These are phyloP conservation scores for Beverwykella pulmonaria DNA, from an alignment of 495 filamentous ascomycete species.

Conservation along the genomic window DNA sequence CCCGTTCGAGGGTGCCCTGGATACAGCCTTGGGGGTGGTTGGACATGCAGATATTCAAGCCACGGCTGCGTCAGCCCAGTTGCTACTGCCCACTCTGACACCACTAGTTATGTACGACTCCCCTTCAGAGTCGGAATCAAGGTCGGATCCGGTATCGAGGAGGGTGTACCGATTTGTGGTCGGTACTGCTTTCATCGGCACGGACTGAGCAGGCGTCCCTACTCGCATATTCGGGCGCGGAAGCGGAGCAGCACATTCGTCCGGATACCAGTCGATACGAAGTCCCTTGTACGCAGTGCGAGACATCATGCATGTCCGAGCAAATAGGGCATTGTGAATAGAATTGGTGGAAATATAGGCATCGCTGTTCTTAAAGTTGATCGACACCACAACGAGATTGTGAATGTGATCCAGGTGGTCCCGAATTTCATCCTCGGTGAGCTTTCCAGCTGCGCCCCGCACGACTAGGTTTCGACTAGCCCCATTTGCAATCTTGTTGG, in stretches of 20 bases:
- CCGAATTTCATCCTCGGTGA: slow-evolving; percentile 67
- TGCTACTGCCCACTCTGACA: slow-evolving; percentile 13
- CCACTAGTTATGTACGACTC: slow-evolving; percentile 14
- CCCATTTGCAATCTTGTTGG: slow-evolving; percentile 66
- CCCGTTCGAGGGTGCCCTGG: too few relatives aligned
- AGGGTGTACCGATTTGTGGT: slow-evolving; percentile 23
- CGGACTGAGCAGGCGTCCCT: slow-evolving; percentile 21
- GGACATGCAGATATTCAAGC: slow-evolving; percentile 1
- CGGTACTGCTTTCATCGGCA: slow-evolving; percentile 12
- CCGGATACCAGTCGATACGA: slow-evolving; percentile 70
- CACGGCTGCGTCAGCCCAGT: slow-evolving; percentile 25
- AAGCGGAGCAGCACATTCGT: slow-evolving; percentile 72
- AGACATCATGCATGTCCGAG: slow-evolving; percentile 78
- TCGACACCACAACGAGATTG: slow-evolving; percentile 70
- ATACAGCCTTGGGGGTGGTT: too few relatives aligned
- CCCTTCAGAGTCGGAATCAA: slow-evolving; percentile 19
- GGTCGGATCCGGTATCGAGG: slow-evolving; percentile 14
- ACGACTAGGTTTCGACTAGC: slow-evolving; percentile 79
- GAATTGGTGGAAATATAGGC: slow-evolving; percentile 75
- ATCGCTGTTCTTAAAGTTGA: slow-evolving; percentile 60
- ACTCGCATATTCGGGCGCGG: slow-evolving; percentile 41
- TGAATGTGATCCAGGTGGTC: slow-evolving; percentile 83
- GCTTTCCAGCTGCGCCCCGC: slow-evolving; percentile 54
- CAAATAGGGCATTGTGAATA: slow-evolving; percentile 73
- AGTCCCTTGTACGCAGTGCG: slow-evolving; percentile 71